Conservation (phyloP, 495 filamentous ascomycete species). For the Neurospora tetraspora region DNA sequence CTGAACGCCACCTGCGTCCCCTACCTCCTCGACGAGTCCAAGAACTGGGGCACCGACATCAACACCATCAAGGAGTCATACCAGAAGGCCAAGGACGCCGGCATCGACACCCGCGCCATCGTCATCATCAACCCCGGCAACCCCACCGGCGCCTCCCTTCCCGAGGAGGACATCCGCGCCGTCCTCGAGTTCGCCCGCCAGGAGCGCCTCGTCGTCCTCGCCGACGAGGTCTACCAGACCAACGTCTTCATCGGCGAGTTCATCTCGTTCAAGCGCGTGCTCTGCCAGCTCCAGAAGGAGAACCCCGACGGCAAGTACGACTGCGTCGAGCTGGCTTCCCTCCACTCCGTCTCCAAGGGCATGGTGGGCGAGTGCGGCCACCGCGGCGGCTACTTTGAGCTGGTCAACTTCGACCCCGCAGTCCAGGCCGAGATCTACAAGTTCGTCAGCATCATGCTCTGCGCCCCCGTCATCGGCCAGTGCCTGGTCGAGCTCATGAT, state of each 20-base stretch:
- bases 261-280: slow-evolving; percentile 83
- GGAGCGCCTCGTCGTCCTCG: slow-evolving; percentile 79
- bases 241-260: slow-evolving; percentile 93
- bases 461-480: slow-evolving; percentile 89
- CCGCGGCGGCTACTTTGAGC: slow-evolving; percentile 93
- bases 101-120: slow-evolving; percentile 80
- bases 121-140: slow-evolving; percentile 98
- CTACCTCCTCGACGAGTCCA: slow-evolving; percentile 81
- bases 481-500: slow-evolving; percentile 95
- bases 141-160: slow-evolving; percentile 82
- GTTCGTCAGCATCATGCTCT: slow-evolving; percentile 90
- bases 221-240: slow-evolving; percentile 98
- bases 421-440: slow-evolving; percentile 96
- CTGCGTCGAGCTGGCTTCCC: slow-evolving; percentile 73
- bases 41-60: slow-evolving; percentile 80
- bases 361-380: slow-evolving; percentile 99
- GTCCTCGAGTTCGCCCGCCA: slow-evolving; percentile 79
- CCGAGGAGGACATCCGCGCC: slow-evolving; percentile 62
- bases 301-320: slow-evolving; percentile 59
- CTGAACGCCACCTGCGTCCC: slow-evolving; percentile 82
- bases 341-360: slow-evolving; percentile 85
- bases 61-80: slow-evolving; percentile 60
- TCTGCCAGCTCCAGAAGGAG: slow-evolving; percentile 74
- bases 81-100: slow-evolving; percentile 58
- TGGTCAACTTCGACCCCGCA: slow-evolving; percentile 74